phyloP scores from a whole-genome alignment of 192 early-diverging fungal genomes.

The Hyaloraphidium curvatum region DNA sequence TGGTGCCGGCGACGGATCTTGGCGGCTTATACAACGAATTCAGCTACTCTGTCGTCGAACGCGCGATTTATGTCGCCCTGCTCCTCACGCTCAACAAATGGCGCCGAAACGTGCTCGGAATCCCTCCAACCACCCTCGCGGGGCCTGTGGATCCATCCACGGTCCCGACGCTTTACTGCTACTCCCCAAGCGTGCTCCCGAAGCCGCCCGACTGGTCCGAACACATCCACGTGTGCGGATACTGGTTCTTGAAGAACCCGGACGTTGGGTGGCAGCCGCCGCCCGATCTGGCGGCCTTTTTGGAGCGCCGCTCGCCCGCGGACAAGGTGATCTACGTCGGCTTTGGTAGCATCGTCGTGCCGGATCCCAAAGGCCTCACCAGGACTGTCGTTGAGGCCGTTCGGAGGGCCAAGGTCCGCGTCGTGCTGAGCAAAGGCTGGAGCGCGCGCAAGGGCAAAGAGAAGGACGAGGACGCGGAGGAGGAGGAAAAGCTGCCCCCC shows the following conservation, averaged over 20 bases:
- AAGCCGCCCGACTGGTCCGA: conserved; percentile 43
- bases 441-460: conserved; percentile 31
- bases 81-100: neutral
- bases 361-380: conserved; percentile 43
- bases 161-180: conserved; percentile 47
- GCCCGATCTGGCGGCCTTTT: conserved; percentile 27
- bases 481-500: conserved; percentile 21
- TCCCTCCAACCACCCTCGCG: conserved; percentile 22
- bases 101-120: conserved; percentile 13
- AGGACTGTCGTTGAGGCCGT: conserved; percentile 41
- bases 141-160: conserved; percentile 26
- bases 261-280: conserved; percentile 36
- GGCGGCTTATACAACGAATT: no score
- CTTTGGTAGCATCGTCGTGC: conserved; percentile 56
- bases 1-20: no score
- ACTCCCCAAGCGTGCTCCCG: conserved; percentile 36
- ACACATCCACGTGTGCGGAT: conserved; percentile 47
- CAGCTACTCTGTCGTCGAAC: no score
- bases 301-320: conserved; percentile 15
- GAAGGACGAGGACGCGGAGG: conserved; percentile 13
- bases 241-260: conserved; percentile 54
- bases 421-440: conserved; percentile 57
- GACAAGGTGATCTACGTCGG: conserved; percentile 41
- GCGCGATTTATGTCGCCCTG: no score
- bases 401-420: conserved; percentile 34